These are phyloP conservation scores for Metschnikowia shivogae DNA, from an alignment of 805 yeast species.

Conservation along the genomic window DNA sequence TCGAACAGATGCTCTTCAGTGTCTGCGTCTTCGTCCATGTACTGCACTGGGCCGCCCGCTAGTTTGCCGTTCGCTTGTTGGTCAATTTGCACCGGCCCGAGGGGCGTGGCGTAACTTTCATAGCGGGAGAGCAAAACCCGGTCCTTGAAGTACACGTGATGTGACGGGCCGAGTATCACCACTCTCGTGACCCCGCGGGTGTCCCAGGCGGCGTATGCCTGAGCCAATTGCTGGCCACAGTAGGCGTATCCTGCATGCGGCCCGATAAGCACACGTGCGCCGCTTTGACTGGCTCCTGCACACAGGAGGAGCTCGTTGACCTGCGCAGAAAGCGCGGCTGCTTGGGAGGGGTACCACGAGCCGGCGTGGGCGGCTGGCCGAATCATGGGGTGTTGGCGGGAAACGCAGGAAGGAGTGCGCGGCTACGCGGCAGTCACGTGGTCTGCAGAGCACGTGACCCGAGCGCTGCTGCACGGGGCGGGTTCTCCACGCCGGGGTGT, in stretches of 20 bases:
- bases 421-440: not conserved
- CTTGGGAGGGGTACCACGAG: conserved; percentile 68
- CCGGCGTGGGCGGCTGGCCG: conserved; percentile 88
- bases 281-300: conserved; percentile 17
- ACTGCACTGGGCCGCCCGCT: conserved; percentile 38
- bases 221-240: conserved; percentile 73
- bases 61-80: conserved; percentile 37
- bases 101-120: conserved; percentile 68
- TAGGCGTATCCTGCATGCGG: conserved; percentile 89
- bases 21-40: conserved; percentile 60
- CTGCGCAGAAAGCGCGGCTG: conserved; percentile 43
- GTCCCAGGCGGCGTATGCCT: conserved; percentile 73
- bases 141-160: conserved; percentile 74
- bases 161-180: conserved; percentile 89
- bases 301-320: conserved; percentile 45
- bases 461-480: too few species aligned
- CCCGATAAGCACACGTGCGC: conserved; percentile 40
- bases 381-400: conserved; percentile 12
- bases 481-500: too few species aligned
- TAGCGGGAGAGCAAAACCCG: conserved; percentile 52
- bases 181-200: conserved; percentile 53
- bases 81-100: conserved; percentile 74
- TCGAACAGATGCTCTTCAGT: conserved; percentile 90
- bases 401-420: not conserved
- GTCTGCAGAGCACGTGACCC: not conserved